Evolutionary conservation across 2,329 filamentous ascomycete genomes (phyloP).

Genomic region (Cytospora leucostoma): DNA sequence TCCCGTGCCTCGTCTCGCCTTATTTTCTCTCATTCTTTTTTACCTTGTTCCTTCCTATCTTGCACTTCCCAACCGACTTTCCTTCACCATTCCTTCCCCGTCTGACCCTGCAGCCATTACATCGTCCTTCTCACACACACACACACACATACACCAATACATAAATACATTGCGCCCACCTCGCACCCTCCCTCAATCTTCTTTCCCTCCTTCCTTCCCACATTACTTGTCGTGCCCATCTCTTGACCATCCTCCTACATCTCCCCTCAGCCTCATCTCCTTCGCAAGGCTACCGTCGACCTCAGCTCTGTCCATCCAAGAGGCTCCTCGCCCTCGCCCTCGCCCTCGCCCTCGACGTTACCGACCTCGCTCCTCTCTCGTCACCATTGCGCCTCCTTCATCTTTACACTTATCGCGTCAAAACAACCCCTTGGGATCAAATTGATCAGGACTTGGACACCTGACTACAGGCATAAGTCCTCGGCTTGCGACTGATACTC

Average conservation of each 20-base stretch:
- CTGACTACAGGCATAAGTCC: conserved; percentile 23
- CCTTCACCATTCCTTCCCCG: conserved; percentile 34
- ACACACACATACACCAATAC: conserved; percentile 21
- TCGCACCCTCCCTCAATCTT: conserved; percentile 23
- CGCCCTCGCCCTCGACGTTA: conserved; percentile 5
- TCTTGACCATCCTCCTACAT: conserved; percentile 19
- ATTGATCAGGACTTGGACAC: conserved; percentile 18
- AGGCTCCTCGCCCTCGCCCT: conserved; percentile 16
- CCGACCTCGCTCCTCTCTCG: neutral
- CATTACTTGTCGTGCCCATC: conserved; percentile 17
- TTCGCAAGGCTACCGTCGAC: conserved; percentile 27
- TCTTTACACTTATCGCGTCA: conserved; percentile 28
- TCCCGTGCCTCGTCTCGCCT: conserved; percentile 29
- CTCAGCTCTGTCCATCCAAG: conserved; percentile 2
- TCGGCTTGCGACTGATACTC: conserved; percentile 28
- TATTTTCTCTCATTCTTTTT: conserved; percentile 29
- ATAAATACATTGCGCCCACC: conserved; percentile 27
- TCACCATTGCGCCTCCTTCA: conserved; percentile 10
- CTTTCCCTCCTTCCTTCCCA: conserved; percentile 21
- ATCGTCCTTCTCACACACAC: conserved; percentile 23
- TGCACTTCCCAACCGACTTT: conserved; percentile 34
- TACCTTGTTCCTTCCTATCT: conserved; percentile 31
- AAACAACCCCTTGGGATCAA: conserved; percentile 13
- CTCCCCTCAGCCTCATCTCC: conserved; percentile 23
- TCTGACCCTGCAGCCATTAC: conserved; percentile 30